Percentiles rank a stretch among this genome's conserved stretches.
These are phyloP conservation scores for Phytophthora agathidicida DNA, from an alignment of 352 stramenopile species.

Conservation along the genomic window DNA sequence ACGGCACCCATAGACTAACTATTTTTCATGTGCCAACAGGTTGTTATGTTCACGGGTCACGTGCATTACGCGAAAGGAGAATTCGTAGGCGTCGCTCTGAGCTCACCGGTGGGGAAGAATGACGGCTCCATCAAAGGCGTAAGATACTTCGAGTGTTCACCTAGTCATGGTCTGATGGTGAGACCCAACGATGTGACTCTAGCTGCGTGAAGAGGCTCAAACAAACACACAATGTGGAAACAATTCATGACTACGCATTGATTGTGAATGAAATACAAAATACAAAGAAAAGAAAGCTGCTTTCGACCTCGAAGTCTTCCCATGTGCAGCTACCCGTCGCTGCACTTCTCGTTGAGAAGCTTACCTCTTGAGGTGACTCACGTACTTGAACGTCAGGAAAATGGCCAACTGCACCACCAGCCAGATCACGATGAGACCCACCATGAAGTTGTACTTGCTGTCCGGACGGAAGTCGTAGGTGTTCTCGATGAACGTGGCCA, in stretches of 20 bases:
- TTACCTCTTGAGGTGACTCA: slow-evolving; percentile 71
- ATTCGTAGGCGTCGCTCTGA: slow-evolving; percentile 69
- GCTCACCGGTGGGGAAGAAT: slow-evolving; percentile 72
- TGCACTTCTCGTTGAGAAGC: not conserved
- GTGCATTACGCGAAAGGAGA: slow-evolving; percentile 81
- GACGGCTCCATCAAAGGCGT: slow-evolving; percentile 72
- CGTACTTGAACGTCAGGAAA: slow-evolving; percentile 71
- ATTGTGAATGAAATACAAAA: slow-evolving; percentile 12
- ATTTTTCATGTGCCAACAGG: slow-evolving; percentile 17
- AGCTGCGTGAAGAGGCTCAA: slow-evolving; percentile 10
- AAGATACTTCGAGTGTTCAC: slow-evolving; percentile 64
- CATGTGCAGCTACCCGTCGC: too few species aligned
- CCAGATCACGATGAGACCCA: slow-evolving; percentile 62
- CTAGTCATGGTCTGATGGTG: slow-evolving; percentile 74
- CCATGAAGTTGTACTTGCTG: slow-evolving; percentile 54
- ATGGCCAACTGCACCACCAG: slow-evolving; percentile 54
- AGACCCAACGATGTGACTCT: slow-evolving; percentile 45
- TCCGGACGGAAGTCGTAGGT: slow-evolving; percentile 59
- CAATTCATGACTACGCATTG: slow-evolving; percentile 15
- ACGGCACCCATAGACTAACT: not conserved
- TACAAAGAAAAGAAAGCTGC: not conserved
- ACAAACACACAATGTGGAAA: not conserved
- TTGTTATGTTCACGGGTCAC: slow-evolving; percentile 61
- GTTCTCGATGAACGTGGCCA: slow-evolving; percentile 37
- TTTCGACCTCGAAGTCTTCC: too few species aligned